Evolutionary conservation across 2,329 filamentous ascomycete species (phyloP), one percentile per base, ranked within the genome.

Genomic region (Penicillium glabrum): DNA sequence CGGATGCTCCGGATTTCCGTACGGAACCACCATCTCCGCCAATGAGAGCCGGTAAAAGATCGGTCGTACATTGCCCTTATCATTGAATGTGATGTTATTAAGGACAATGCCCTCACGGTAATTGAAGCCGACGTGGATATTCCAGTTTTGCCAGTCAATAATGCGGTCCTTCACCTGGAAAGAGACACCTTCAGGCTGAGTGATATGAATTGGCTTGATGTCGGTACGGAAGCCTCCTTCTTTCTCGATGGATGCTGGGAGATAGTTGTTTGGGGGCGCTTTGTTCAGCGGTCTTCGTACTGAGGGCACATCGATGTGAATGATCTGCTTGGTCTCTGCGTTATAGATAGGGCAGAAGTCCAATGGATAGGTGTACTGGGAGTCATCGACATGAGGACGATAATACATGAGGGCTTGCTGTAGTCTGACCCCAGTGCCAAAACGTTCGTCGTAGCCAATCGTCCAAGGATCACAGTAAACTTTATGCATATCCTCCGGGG

Each of bases 351-450:
- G 93, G 69, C 91, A 96, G 77, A 97, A 97, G 75, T 97, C 93
- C 51, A 97, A 83, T 0, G 93, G 93, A 70, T 88, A 96, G 39
- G 89, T 89, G 75, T 97, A 97, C 77, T 96, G 93, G 73, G 86
- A 91, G 77, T 93, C 90, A 68, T 96, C 92, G 19, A 89, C 69
- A 65, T 93, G 82, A 3, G 92, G 92, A 16, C 93, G 87, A 75
- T 96, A 97, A 80, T 97, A 97, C 91, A 96, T 96, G 53, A 97
- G 80, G 2, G 91, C 93, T 77, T 97, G 93, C 76, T 97, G 93
- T 4, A 96, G 84, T 53, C 93, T 87, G 44, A 91, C 81, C 44
- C 80, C 80, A 71, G 79, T 93, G 60, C 92, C 93, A 67, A 92
- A 95, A 45, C 93, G 88, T 77, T 96, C 90, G 67, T 97, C 93